Base-by-base conservation (phyloP, 148 eudicot species). In the Chenopodium quinoa region DNA sequence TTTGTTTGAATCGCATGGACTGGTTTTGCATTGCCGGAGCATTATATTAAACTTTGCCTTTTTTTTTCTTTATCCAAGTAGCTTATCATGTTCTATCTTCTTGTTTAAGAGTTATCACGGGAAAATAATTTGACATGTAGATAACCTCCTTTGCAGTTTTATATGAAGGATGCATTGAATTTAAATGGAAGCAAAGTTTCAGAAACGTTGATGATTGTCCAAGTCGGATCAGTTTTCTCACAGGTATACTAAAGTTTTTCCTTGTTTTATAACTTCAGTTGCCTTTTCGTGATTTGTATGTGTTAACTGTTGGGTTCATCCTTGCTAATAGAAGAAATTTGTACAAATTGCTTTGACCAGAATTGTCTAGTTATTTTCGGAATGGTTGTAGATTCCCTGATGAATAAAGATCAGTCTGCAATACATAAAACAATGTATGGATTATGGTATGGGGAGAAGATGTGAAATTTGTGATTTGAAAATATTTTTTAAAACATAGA, bases 221-320 rank as follows among this genome's bases (percentile, higher is more conserved):
- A 92, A 76, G 83, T 90, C 16, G 97, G 93, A 82, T 91, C 97
- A 64, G 90, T 91, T 76, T 81, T 89, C 78, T 90, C 94, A 79
- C 97, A 93, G 97, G 97, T 91, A 86, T 91, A 86, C n/a, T 10
- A 6, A 62, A 62, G 65, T 9, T 16, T 47, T 27, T 32, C 22
- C 22, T 32, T 71, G 20, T 32, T 32, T n/a, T 44, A 52, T 44
- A 37, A 31, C n/a, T 22, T 71, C 50, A 32, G 14, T 48, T 81
- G 4, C 22, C 20, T 29, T 23, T 80, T 12, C 13, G 8, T 7
- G 25, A 13, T 1, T 3, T 54, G 12, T 52, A 11, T 44, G 71
- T 37, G 27, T 37, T 68, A 71, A 16, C 23, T 56, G 14, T 16
- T 54, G 19, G 62, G 17, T 56, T 16, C 20, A 16, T 4, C 17